Conservation (phyloP, 768 basidiomycete species). For the Boletus reticulatus region DNA sequence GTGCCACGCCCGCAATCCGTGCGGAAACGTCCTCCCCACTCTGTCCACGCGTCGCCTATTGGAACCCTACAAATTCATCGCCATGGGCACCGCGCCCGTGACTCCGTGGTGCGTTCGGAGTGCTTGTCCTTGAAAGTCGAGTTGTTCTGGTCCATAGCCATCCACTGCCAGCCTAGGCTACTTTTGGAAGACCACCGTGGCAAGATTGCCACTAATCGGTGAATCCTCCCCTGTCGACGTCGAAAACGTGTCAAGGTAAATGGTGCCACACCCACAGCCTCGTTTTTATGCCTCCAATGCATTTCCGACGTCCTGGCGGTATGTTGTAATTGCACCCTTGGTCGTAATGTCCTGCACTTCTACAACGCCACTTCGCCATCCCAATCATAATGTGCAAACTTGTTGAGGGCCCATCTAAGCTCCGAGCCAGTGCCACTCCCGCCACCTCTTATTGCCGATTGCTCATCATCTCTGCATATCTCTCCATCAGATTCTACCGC, state of each 20-base stretch:
- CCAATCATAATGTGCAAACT: constrained; percentile 68
- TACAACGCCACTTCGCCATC: constrained; percentile 51
- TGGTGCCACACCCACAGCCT: constrained; percentile 9
- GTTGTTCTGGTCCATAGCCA: neutral
- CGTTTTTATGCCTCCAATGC: neutral
- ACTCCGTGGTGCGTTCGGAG: constrained; percentile 12
- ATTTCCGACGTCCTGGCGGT: constrained; percentile 9
- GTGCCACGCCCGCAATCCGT: constrained; percentile 2
- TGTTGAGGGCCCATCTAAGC: constrained; percentile 70
- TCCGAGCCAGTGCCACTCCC: constrained; percentile 53
- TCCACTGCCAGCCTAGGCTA: neutral
- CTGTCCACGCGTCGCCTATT: constrained; percentile 6
- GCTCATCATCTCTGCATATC: constrained; percentile 73
- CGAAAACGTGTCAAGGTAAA: constrained; percentile 25
- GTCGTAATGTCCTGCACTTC: neutral
- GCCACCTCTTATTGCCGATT: constrained; percentile 35
- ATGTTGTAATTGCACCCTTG: constrained; percentile 3
- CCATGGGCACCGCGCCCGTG: constrained; percentile 20
- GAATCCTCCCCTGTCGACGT: constrained; percentile 17
- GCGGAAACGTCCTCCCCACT: neutral
- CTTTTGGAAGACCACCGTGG: constrained; percentile 2
- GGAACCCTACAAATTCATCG: constrained; percentile 20
- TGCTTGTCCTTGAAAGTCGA: neutral
- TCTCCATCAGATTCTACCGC: constrained; percentile 69
- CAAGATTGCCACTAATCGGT: constrained; percentile 24